Base-by-base conservation (phyloP, 1,284 basidiomycete genomes). In the Naganishia sp. region DNA sequence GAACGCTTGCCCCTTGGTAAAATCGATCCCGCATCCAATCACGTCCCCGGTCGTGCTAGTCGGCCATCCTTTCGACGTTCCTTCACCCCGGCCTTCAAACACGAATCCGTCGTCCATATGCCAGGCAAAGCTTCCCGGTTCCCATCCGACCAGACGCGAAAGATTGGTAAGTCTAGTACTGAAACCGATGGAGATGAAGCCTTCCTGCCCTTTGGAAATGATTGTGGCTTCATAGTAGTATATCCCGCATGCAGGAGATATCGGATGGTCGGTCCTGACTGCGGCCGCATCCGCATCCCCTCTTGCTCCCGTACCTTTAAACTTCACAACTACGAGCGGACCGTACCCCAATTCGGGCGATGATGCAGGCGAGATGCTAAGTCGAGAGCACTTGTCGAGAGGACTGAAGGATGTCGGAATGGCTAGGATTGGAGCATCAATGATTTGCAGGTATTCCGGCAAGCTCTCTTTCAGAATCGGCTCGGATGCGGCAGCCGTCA, bases 191-290 rank as follows among this genome's bases (percentile, higher is more conserved):
- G 89, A 89, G 72, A 95, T 90, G 72, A 90, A 92, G 84, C 89
- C 90, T 77, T 88, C 89, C 63, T 84, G 81, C n/a, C 89, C 88
- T 75, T 90, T 89, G 73, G 86, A 84, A 18, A 88, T 76, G 50
- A 96, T 86, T 71, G 89, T 86, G 2, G 91, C 86, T 81, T 97
- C 93, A 74, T 88, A 97, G 76, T 95, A 97, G 76, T 90, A 92
- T 54, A 95, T 87, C 18, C 92, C 94, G 72, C 89, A 89, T 15
- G 87, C 87, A 0, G 87, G 83, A 1, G 93, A 93, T 53, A 94
- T 88, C 2, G 88, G 84, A 69, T 85, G 80, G 55, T 85, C 85
- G 0, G 92, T 86, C 56, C 90, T 85, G 9, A 90, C 88, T 41
- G 91, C 84, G 28, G 89, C 89, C 0, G 91, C 90, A 65, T 94